Base-by-base conservation (phyloP, 2,329 filamentous ascomycete species). In the Xenosphaeropsis pyriputrescens region DNA sequence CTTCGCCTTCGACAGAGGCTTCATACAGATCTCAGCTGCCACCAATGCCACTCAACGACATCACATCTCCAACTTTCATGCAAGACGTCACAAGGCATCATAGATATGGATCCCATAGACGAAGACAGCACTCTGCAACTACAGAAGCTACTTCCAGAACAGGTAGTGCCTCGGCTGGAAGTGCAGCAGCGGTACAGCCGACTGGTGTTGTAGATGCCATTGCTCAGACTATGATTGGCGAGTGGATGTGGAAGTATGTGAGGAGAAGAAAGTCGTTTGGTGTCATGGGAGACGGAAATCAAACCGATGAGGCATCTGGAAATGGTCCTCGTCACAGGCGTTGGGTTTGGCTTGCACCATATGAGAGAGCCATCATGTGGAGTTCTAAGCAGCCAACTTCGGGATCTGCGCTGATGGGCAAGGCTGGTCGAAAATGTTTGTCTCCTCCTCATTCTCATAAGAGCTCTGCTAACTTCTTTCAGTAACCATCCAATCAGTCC, bases 261-360 rank as follows among this genome's bases (percentile, higher is more conserved):
- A 72, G 84, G 37, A 73, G 84, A 55, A 75, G 89, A 46, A 95
- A 88, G 61, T 93, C 89, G 0, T 96, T 98, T 55, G 85, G 85
- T 15, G 75, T 89, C 38, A 26, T 26, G 22, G 22, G 22, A 3
- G 62, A 71, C 3, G 83, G 88, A 33, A 68, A 64, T 17, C 74
- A 70, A 46, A 71, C 68, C 42, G 69, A 75, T 44, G 77, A 86
- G 51, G 75, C 82, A 44, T 79, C 68, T 44, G 67, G 64, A 15
- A 70, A 65, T 45, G 75, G 70, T 48, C 75, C 75, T 46, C 81
- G 91, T 19, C 91, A 98, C 57, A 95, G 88, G 63, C 73, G 91
- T 57, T 98, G 91, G 91, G 91, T 98, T 2, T 98, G 91, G 91
- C 72, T 98, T 45, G 91, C 89, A 14, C 91, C 91, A 2, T 96